Percentiles rank a stretch among this genome's conserved stretches.
phyloP scores from a whole-genome alignment of 139 green algal genomes.

The Chlamydomonas eustigma region DNA sequence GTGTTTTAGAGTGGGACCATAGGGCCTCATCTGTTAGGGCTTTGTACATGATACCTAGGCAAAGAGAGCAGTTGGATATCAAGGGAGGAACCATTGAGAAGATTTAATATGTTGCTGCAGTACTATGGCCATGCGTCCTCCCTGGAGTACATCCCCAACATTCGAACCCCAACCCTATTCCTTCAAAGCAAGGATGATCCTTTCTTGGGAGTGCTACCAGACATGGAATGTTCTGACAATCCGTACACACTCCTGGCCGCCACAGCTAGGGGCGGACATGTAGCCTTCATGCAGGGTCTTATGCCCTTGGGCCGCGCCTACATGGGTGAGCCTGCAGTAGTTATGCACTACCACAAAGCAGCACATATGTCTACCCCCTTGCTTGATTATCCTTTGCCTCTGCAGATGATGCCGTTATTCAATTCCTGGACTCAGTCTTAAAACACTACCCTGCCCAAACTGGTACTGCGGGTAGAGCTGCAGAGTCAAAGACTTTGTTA shows the following conservation, averaged over 20 bases:
- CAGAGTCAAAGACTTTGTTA: no score
- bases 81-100: no score
- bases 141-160: constrained; percentile 45
- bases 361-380: no score
- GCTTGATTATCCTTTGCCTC: background rate
- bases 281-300: constrained; percentile 8
- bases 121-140: constrained; percentile 50
- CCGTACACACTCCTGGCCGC: constrained; percentile 11
- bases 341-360: background rate
- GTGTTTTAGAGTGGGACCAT: no score
- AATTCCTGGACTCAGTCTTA: background rate
- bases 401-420: constrained; percentile 5
- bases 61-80: no score
- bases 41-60: no score
- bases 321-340: constrained; percentile 6
- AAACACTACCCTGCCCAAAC: background rate
- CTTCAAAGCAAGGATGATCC: constrained; percentile 57
- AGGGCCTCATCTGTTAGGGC: no score
- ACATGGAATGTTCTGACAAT: background rate
- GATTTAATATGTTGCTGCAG: constrained; percentile 17
- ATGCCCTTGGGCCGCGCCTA: background rate
- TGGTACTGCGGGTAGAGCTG: no score
- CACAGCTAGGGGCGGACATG: background rate
- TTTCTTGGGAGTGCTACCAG: constrained; percentile 39
- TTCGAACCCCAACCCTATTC: constrained; percentile 52